Conservation (phyloP, 257 asterid genomes). For the Verbena officinalis region DNA sequence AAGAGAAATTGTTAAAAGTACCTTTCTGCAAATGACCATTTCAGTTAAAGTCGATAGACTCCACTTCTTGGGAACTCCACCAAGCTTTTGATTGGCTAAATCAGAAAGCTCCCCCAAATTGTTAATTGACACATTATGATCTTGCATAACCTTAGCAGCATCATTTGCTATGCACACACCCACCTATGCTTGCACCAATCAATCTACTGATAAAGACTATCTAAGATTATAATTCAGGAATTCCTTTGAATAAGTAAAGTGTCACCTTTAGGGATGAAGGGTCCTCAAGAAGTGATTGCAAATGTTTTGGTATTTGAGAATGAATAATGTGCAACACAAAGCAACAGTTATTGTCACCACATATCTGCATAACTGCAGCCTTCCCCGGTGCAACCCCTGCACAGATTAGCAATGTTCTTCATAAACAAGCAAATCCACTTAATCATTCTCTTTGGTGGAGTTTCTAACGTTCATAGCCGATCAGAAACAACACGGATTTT, state of each 20-base stretch:
- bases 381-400: slow-evolving; percentile 84
- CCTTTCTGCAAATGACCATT: slow-evolving; percentile 74
- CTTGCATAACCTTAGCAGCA: slow-evolving; percentile 56
- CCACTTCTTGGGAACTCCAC: slow-evolving; percentile 68
- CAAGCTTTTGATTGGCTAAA: slow-evolving; percentile 74
- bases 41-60: slow-evolving; percentile 77
- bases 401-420: slow-evolving; percentile 23
- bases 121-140: slow-evolving; percentile 61
- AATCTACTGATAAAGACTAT: slow-evolving; percentile 13
- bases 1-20: slow-evolving; percentile 34
- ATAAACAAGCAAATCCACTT: slow-evolving; percentile 26
- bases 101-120: slow-evolving; percentile 65
- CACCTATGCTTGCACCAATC: slow-evolving; percentile 55
- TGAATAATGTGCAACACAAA: slow-evolving; percentile 78
- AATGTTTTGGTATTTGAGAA: slow-evolving; percentile 70
- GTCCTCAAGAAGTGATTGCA: slow-evolving; percentile 75
- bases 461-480: background rate
- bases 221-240: slow-evolving; percentile 8
- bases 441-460: background rate
- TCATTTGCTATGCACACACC: slow-evolving; percentile 75
- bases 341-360: slow-evolving; percentile 64
- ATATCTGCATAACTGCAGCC: slow-evolving; percentile 92
- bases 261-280: slow-evolving; percentile 67
- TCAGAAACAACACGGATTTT: background rate
- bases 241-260: slow-evolving; percentile 17